phyloP scores from a whole-genome alignment of 129 eudicot species.

The Artemisia tridentata region DNA sequence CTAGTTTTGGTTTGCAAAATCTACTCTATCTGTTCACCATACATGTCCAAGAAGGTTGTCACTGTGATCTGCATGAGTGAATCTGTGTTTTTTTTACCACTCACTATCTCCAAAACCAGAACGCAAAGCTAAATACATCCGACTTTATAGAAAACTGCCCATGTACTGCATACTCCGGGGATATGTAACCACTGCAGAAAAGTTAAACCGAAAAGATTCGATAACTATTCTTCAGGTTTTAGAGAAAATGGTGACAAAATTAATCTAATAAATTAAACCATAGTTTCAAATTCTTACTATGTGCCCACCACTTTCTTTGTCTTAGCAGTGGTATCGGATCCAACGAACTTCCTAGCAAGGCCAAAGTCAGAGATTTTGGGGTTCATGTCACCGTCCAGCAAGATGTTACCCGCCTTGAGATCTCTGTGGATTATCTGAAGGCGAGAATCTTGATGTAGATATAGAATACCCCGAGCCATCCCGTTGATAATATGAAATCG shows the following conservation, averaged over 20 bases:
- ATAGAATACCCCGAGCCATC: constrained; percentile 31
- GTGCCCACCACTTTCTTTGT: constrained; percentile 51
- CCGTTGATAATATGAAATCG: constrained; percentile 24
- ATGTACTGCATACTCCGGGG: constrained; percentile 47
- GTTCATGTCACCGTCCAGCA: constrained; percentile 40
- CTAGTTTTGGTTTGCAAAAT: neutral
- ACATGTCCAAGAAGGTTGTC: constrained; percentile 55
- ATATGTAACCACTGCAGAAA: constrained; percentile 40
- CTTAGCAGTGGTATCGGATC: constrained; percentile 31
- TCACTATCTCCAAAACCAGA: constrained; percentile 41
- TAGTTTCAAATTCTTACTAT: constrained; percentile 29
- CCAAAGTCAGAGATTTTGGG: constrained; percentile 52
- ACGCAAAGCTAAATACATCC: constrained; percentile 52
- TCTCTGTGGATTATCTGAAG: constrained; percentile 41
- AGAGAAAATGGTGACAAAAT: neutral
- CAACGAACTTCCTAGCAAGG: constrained; percentile 42
- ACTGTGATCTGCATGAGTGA: constrained; percentile 34
- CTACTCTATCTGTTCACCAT: constrained; percentile 9
- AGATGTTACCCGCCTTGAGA: constrained; percentile 43
- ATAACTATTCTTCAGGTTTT: neutral
- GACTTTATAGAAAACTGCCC: constrained; percentile 45
- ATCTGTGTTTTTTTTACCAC: constrained; percentile 43
- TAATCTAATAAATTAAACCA: neutral
- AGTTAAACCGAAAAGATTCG: neutral
- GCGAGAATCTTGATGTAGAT: constrained; percentile 32